Base-by-base conservation (phyloP, 352 stramenopile species). In the Globisporangium lucens region DNA sequence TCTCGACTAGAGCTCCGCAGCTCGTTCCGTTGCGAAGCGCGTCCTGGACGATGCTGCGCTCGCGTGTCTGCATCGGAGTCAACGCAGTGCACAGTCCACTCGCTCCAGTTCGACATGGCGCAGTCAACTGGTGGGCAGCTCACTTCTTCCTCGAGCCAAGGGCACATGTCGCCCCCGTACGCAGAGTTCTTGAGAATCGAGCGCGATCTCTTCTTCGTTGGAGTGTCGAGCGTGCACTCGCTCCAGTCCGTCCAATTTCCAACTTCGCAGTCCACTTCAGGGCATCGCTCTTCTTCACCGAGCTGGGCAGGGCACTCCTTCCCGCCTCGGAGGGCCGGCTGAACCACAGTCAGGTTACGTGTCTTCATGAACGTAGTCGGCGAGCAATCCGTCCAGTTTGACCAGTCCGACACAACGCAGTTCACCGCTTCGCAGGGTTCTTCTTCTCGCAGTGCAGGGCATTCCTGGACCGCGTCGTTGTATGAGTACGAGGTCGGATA, bases 81-180 rank as follows among this genome's bases (percentile, higher is more conserved):
- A 75, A 70, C 15, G 73, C 67, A 0, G 74, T 81, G 60, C 82
- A 92, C 63, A 1, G 58, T 82, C 81, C 81, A 92, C 3, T 77
- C 62, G 2, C 24, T 60, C 82, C 82, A 92, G 9, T 61, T 65
- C 0, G 63, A 74, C 10, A 78, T 55, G 0, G 68, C 22, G 53
- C 85, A 93, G 58, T 85, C 61, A 4, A 90, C 72, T 0, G 79
- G 49, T 3, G 82, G 82, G 56, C 84, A 93, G n/a, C 65, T 43
- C 6, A 75, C 30, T 1, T 58, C 30, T 36, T 88, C 72, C 8
- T 57, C 53, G 0, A 71, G 15, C 61, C 68, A 78, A 17, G 70
- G 75, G 41, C 79, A 88, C 15, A 36, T 68, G n/a, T 63, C 30
- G 2, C 79, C 79, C 20, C 74, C 74, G 46, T 71, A 82, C 7